Evolutionary conservation across 2,329 filamentous ascomycete species (phyloP).

Genomic region (Xylariaceae sp.): DNA sequence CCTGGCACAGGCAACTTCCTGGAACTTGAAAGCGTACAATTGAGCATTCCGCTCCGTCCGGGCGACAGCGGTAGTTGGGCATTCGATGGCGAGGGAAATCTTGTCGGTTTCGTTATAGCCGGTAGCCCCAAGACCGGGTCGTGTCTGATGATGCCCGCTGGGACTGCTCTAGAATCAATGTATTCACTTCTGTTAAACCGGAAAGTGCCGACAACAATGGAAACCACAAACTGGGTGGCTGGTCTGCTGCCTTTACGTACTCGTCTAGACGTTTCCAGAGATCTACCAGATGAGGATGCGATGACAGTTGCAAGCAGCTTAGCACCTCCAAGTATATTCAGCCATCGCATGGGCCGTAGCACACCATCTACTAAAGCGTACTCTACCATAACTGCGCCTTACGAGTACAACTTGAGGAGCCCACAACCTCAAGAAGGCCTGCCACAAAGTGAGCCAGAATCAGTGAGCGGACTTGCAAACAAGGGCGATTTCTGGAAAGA

Average conservation of each 20-base stretch:
- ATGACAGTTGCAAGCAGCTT: conserved; percentile 19
- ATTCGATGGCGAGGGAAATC: neutral
- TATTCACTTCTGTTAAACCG: conserved; percentile 1
- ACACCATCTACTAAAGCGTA: conserved; percentile 5
- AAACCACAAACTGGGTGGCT: too few species aligned
- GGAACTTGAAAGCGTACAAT: conserved; percentile 12
- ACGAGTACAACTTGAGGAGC: neutral
- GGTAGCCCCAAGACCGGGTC: conserved; percentile 16
- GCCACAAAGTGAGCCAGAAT: neutral
- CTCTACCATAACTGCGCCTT: neutral
- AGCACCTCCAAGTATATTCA: conserved; percentile 19
- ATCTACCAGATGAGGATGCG: conserved; percentile 4
- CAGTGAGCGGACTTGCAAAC: neutral
- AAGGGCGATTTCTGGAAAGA: conserved; percentile 7
- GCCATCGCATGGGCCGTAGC: conserved; percentile 8
- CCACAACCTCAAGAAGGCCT: neutral
- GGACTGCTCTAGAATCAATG: neutral
- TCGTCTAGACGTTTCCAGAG: neutral
- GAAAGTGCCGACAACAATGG: too few species aligned
- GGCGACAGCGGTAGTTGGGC: conserved; percentile 28
- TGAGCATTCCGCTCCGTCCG: conserved; percentile 5
- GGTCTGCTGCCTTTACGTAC: too few species aligned
- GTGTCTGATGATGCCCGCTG: conserved; percentile 21
- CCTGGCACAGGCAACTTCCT: conserved; percentile 19
- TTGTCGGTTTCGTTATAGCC: conserved; percentile 22